phyloP scores from a whole-genome alignment of 2,329 filamentous ascomycete species.

The Aspergillus japonicus region DNA sequence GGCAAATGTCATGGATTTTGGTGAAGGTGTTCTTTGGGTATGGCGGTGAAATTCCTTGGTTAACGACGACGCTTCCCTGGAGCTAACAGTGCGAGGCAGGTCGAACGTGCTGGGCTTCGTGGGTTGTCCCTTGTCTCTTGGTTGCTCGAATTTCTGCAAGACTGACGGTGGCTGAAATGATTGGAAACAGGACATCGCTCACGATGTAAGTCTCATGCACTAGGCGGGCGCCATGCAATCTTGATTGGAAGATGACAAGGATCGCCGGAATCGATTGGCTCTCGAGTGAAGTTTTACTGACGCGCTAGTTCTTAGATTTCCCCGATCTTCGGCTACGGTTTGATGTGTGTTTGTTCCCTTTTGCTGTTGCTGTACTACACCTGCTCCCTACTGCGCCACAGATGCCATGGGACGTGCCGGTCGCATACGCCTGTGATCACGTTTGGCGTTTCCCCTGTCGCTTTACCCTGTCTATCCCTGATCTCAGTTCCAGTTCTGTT shows the following conservation, averaged over 20 bases:
- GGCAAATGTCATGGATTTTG: slow-evolving; percentile 60
- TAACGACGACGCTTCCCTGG: slow-evolving; percentile 16
- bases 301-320: slow-evolving; percentile 42
- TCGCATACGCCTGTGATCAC: slow-evolving; percentile 38
- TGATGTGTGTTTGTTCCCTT: slow-evolving; percentile 36
- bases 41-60: slow-evolving; percentile 27
- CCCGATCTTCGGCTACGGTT: slow-evolving; percentile 40
- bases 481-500: not conserved
- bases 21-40: slow-evolving; percentile 64
- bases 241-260: slow-evolving; percentile 25
- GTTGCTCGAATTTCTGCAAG: slow-evolving; percentile 17
- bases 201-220: slow-evolving; percentile 35
- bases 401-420: slow-evolving; percentile 12
- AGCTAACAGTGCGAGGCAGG: slow-evolving; percentile 32
- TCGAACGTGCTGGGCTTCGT: slow-evolving; percentile 61
- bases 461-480: not conserved
- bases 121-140: slow-evolving; percentile 34
- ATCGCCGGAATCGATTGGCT: slow-evolving; percentile 39
- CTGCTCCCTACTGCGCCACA: slow-evolving; percentile 25
- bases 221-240: slow-evolving; percentile 34
- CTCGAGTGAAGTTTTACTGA: slow-evolving; percentile 36
- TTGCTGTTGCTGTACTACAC: not conserved
- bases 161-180: slow-evolving; percentile 42
- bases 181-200: slow-evolving; percentile 41
- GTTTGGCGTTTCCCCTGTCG: slow-evolving; percentile 25